These are phyloP conservation scores for Phytophthora macrochlamydospora DNA, from an alignment of 352 stramenopile genomes.

Conservation along the genomic window DNA sequence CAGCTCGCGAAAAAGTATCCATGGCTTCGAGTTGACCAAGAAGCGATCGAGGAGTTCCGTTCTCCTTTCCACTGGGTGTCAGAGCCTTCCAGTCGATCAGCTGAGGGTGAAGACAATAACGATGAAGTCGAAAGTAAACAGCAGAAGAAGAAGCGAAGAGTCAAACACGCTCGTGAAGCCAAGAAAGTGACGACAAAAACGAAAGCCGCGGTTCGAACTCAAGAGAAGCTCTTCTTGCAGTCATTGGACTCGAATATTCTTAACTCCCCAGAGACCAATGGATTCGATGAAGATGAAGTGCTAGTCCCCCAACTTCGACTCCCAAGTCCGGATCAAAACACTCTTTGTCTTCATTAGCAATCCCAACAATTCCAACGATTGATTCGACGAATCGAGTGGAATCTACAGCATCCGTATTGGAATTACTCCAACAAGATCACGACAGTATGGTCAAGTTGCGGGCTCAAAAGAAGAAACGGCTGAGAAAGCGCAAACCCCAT, in stretches of 20 bases:
- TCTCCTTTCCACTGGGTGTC: slow-evolving; percentile 60
- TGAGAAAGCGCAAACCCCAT: slow-evolving; percentile 16
- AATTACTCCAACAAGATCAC: slow-evolving; percentile 22
- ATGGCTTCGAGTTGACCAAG: slow-evolving; percentile 70
- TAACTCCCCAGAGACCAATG: slow-evolving; percentile 13
- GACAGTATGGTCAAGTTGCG: slow-evolving; percentile 4
- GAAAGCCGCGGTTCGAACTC: slow-evolving; percentile 13
- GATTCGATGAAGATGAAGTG: neutral
- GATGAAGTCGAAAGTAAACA: neutral
- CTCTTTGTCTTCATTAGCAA: slow-evolving; percentile 9
- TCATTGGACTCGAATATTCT: neutral
- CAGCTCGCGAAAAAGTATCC: slow-evolving; percentile 73
- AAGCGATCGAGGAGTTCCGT: slow-evolving; percentile 70
- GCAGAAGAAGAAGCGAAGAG: neutral
- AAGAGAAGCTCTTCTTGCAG: slow-evolving; percentile 15
- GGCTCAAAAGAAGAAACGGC: slow-evolving; percentile 11
- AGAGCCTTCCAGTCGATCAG: slow-evolving; percentile 10
- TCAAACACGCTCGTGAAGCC: neutral
- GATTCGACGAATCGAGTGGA: slow-evolving; percentile 2
- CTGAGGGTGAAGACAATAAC: slow-evolving; percentile 5
- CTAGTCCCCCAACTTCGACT: neutral
- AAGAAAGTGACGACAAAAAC: slow-evolving; percentile 12
- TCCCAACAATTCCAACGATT: neutral
- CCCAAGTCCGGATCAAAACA: neutral
- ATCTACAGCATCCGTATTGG: slow-evolving; percentile 1